Conservation (phyloP, 108 stramenopile genomes). For the Nitzschia inconspicua region DNA sequence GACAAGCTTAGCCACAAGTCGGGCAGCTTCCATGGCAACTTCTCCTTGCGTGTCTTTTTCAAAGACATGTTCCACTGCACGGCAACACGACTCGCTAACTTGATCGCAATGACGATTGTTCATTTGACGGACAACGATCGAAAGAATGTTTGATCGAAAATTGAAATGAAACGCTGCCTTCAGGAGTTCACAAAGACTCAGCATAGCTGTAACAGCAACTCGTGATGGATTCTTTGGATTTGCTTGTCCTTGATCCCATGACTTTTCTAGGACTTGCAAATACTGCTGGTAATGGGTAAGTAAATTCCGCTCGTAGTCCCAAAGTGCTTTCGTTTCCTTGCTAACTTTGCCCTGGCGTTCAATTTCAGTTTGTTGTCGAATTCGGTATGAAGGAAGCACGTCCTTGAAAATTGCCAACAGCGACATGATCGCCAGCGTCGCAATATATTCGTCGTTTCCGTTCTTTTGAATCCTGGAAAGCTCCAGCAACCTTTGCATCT, state of each 20-base stretch:
- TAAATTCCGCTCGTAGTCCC: constrained; percentile 78
- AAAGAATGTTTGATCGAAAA: constrained; percentile 76
- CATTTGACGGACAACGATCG: constrained; percentile 61
- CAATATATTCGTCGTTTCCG: constrained; percentile 64
- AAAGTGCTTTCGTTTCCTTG: constrained; percentile 83
- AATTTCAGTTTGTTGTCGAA: constrained; percentile 79
- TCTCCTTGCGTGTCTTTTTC: constrained; percentile 73
- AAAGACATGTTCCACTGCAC: constrained; percentile 62
- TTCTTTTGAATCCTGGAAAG: constrained; percentile 47
- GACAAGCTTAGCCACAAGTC: constrained; percentile 66
- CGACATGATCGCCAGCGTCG: constrained; percentile 75
- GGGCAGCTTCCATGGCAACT: constrained; percentile 74
- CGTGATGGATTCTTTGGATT: constrained; percentile 41
- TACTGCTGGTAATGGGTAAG: constrained; percentile 78
- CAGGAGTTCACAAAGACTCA: constrained; percentile 72
- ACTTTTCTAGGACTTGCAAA: constrained; percentile 67
- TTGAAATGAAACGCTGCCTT: constrained; percentile 81
- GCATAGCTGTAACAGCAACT: constrained; percentile 65
- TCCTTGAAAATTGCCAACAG: constrained; percentile 90
- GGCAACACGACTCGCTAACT: constrained; percentile 64
- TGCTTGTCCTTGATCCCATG: constrained; percentile 51
- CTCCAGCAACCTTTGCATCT: constrained; percentile 50
- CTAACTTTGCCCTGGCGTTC: constrained; percentile 77
- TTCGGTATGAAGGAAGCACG: constrained; percentile 88
- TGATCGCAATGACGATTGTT: constrained; percentile 52